Evolutionary conservation across 805 yeast species (phyloP), one percentile per base, ranked within the genome.

Genomic region (Saccharomycopsis lassenensis): DNA sequence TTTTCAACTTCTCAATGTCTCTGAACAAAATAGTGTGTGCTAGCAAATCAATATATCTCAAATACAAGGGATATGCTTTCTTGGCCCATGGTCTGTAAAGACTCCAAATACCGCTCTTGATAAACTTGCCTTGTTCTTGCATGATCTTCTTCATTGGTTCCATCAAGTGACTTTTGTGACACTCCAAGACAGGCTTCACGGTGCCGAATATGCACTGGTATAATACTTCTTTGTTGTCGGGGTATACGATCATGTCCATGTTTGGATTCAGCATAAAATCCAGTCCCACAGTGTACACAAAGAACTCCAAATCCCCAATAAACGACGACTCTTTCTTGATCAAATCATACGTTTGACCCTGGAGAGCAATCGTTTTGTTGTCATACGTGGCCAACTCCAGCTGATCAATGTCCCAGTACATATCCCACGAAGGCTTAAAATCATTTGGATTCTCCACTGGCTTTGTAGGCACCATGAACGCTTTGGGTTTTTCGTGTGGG

Each of bases 61-160:
- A 23, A 14, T 42, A 42, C 17, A 14, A 15, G 4, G 34, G 31
- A 20, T 39, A 36, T n/a, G 27, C 21, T n/a, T 24, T 29, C 15
- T 31, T 35, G n/a, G 43, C 36, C 46, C 46, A 42, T 8, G 16
- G 24, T 23, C 16, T 27, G 24, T 39, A 42, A 3, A 42, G 29
- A 12, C 17, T 27, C 22, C 18, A 42, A n/a, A 42, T 29, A 8
- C 46, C 46, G 16, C n/a, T n/a, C 14, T 19, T 35, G n/a, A 42
- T 31, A 30, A 18, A 42, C 18, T 35, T 34, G 1, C 43, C 40
- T 16, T 42, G 46, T 3, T 15, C 12, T 12, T 5, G 12, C 18
- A 42, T 12, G 16, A 37, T 17, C 14, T 42, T 25, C 37, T 24
- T 39, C 46, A 42, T 42, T 17, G 46, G 46, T 19, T 37, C 35